Percentiles rank a stretch among this genome's conserved stretches.
Conservation (phyloP, 225 moss, liverwort and hornwort genomes). For the Climacium dendroides region DNA sequence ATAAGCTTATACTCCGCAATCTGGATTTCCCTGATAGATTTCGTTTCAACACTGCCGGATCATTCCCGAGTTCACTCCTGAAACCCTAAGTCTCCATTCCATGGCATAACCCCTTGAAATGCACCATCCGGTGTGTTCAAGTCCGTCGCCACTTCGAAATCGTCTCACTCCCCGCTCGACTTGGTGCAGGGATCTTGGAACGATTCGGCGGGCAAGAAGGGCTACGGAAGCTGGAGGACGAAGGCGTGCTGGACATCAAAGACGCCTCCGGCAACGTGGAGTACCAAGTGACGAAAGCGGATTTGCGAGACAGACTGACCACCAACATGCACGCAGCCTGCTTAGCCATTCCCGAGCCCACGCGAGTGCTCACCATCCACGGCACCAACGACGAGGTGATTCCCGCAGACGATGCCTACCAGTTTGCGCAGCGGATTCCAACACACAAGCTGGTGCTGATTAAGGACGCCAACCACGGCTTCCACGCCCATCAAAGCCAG, state of each 20-base stretch:
- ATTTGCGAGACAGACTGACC: conserved; percentile 65
- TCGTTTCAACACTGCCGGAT: not conserved
- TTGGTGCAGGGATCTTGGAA: conserved; percentile 28
- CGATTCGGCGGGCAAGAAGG: conserved; percentile 59
- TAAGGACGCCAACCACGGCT: conserved; percentile 37
- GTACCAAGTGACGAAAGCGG: conserved; percentile 57
- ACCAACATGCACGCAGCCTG: conserved; percentile 78
- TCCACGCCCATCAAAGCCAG: conserved; percentile 5
- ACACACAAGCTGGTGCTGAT: conserved; percentile 40
- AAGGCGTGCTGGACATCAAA: conserved; percentile 73
- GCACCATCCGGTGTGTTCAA: not conserved
- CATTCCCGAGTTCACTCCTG: not conserved
- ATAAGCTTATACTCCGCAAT: not conserved
- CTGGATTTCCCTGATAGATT: not conserved
- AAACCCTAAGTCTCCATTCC: not conserved
- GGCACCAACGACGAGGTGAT: conserved; percentile 42
- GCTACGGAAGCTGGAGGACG: conserved; percentile 54
- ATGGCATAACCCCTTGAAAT: not conserved
- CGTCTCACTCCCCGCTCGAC: not conserved
- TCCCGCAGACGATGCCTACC: conserved; percentile 45
- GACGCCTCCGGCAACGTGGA: conserved; percentile 46
- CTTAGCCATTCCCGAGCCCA: conserved; percentile 42
- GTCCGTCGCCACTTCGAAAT: not conserved
- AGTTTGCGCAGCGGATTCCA: conserved; percentile 43
- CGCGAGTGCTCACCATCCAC: conserved; percentile 51